phyloP scores from a whole-genome alignment of 176 grass and related monocot species.

The Rhynchospora pubera region DNA sequence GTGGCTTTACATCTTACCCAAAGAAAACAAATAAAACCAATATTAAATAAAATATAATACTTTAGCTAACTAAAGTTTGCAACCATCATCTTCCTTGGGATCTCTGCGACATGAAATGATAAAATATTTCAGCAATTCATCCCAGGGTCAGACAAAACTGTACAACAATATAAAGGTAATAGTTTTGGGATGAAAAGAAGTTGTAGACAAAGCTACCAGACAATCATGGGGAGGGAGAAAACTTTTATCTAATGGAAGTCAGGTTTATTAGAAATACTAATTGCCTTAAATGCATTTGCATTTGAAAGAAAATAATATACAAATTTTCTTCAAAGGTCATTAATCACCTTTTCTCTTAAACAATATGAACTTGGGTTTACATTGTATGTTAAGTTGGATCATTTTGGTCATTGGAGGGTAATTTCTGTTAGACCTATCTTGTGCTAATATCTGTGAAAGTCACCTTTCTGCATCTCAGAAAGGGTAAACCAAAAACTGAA shows the following conservation, averaged over 20 bases:
- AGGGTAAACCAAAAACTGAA: too few species aligned
- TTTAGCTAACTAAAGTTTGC: conserved; percentile 5
- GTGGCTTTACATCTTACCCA: conserved; percentile 9
- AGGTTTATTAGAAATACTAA: not conserved
- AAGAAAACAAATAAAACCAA: conserved; percentile 6
- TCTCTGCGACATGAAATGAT: not conserved
- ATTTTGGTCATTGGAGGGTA: not conserved
- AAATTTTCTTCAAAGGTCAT: not conserved
- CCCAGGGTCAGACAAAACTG: not conserved
- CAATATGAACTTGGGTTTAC: not conserved
- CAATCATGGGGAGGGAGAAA: not conserved
- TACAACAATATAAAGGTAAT: not conserved
- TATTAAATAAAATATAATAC: not conserved
- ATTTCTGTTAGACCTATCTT: not conserved
- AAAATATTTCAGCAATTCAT: not conserved
- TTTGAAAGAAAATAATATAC: not conserved
- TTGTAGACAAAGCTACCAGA: not conserved
- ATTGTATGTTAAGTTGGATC: not conserved
- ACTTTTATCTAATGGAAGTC: not conserved
- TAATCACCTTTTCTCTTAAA: not conserved
- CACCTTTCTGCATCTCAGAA: too few species aligned
- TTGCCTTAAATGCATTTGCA: not conserved
- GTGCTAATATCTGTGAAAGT: not conserved
- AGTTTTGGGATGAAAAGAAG: not conserved
- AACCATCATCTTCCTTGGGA: not conserved